These are phyloP conservation scores for Kickxella alabastrina DNA, from an alignment of 192 early-diverging fungal genomes.

Conservation along the genomic window DNA sequence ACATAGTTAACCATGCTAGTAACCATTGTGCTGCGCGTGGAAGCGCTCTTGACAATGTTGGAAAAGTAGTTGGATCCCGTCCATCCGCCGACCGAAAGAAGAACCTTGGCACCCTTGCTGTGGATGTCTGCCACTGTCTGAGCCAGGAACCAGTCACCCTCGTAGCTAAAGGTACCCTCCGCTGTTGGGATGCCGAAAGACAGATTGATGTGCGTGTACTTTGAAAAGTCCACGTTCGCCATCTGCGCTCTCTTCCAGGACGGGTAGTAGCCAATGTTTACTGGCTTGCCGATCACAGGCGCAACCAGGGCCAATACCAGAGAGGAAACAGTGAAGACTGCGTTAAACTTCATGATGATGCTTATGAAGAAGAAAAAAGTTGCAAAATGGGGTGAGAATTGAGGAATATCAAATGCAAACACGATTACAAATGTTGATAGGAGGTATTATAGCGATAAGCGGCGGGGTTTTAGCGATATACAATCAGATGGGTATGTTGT, in stretches of 20 bases:
- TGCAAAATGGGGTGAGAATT: background rate
- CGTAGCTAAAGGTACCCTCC: slow-evolving; percentile 32
- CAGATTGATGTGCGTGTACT: slow-evolving; percentile 69
- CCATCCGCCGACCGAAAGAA: slow-evolving; percentile 68
- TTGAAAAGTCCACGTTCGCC: slow-evolving; percentile 20
- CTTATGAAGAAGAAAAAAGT: no score
- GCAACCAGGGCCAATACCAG: background rate
- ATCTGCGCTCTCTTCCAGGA: slow-evolving; percentile 29
- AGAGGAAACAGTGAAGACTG: slow-evolving; percentile 5
- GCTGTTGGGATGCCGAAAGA: slow-evolving; percentile 53
- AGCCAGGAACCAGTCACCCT: slow-evolving; percentile 28
- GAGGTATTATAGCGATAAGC: no score
- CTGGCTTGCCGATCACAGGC: background rate
- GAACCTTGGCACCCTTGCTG: slow-evolving; percentile 53
- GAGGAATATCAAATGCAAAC: background rate
- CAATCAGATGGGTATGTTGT: no score
- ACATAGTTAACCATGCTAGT: slow-evolving; percentile 43
- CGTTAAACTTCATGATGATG: slow-evolving; percentile 7
- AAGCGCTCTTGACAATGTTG: slow-evolving; percentile 29
- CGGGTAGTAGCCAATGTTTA: slow-evolving; percentile 37
- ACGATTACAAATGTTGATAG: no score
- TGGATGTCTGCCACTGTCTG: slow-evolving; percentile 52
- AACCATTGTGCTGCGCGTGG: slow-evolving; percentile 41
- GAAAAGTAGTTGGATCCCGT: slow-evolving; percentile 54
- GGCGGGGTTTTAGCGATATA: no score